Evolutionary conservation across 768 basidiomycete genomes (phyloP).

Genomic region (Atractiella rhizophila): DNA sequence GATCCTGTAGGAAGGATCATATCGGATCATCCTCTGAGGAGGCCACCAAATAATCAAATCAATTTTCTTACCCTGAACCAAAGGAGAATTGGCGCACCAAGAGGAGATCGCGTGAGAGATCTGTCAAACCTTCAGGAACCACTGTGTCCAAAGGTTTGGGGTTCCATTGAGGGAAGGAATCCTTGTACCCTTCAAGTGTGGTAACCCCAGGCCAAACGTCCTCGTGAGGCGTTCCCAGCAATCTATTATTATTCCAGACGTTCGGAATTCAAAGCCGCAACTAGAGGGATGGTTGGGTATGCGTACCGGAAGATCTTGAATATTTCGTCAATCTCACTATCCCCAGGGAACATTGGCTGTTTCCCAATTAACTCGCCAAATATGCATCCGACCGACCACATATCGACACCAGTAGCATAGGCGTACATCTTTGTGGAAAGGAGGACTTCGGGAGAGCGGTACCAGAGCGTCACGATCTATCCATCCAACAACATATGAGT

Average conservation of each 20-base stretch:
- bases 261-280: background rate
- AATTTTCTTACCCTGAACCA: background rate
- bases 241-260: constrained; percentile 26
- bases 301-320: constrained; percentile 91
- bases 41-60: too few species aligned
- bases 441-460: constrained; percentile 89
- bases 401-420: constrained; percentile 92
- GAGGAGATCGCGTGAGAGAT: constrained; percentile 11
- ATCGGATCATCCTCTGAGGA: constrained; percentile 10
- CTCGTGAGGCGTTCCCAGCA: constrained; percentile 82
- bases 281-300: background rate
- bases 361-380: constrained; percentile 74
- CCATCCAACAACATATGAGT: background rate
- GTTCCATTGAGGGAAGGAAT: constrained; percentile 89
- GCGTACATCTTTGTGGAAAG: constrained; percentile 77
- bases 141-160: constrained; percentile 34
- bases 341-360: constrained; percentile 50
- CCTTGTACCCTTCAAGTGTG: constrained; percentile 74
- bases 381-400: constrained; percentile 99
- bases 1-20: constrained; percentile 13
- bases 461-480: constrained; percentile 97
- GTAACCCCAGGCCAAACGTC: constrained; percentile 75
- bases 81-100: background rate
- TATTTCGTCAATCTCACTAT: constrained; percentile 99
- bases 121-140: constrained; percentile 8